Conservation (phyloP, 768 basidiomycete species). For the Kwoniella bestiolae region DNA sequence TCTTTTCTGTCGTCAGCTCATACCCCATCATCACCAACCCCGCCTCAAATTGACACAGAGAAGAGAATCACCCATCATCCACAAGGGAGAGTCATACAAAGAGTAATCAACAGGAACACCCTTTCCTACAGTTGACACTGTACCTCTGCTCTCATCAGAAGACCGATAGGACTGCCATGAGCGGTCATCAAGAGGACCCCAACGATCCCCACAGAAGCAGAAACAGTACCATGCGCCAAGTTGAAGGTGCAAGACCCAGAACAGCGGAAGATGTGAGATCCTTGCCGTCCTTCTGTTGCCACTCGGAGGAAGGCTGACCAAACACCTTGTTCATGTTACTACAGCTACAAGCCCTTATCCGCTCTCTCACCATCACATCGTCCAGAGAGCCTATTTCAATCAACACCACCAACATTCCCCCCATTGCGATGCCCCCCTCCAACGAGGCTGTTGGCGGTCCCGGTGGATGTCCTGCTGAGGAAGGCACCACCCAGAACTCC, state of each 20-base stretch:
- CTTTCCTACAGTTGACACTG: not conserved
- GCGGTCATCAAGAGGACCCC: not conserved
- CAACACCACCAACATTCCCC: not conserved
- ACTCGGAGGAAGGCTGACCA: not conserved
- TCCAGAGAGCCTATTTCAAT: not conserved
- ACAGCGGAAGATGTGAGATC: not conserved
- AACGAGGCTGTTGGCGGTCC: no score
- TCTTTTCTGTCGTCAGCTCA: not conserved
- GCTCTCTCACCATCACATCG: not conserved
- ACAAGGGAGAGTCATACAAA: no score
- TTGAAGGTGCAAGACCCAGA: not conserved
- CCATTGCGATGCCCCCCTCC: not conserved
- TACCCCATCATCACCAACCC: not conserved
- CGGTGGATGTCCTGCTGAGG: not conserved
- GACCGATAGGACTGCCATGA: no score
- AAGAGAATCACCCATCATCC: no score
- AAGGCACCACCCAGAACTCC: not conserved
- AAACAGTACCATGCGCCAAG: not conserved
- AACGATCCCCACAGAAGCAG: not conserved
- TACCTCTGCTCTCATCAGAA: not conserved
- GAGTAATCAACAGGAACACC: not conserved
- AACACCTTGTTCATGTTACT: not conserved
- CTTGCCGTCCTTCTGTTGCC: not conserved
- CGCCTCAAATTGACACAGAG: not conserved
- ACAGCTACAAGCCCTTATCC: slow-evolving; percentile 1